A percentile compares a stretch with the other conserved stretches of the same genome.
Evolutionary conservation across 2,329 filamentous ascomycete genomes (phyloP).

Genomic region (Salinomyces thailandicus): DNA sequence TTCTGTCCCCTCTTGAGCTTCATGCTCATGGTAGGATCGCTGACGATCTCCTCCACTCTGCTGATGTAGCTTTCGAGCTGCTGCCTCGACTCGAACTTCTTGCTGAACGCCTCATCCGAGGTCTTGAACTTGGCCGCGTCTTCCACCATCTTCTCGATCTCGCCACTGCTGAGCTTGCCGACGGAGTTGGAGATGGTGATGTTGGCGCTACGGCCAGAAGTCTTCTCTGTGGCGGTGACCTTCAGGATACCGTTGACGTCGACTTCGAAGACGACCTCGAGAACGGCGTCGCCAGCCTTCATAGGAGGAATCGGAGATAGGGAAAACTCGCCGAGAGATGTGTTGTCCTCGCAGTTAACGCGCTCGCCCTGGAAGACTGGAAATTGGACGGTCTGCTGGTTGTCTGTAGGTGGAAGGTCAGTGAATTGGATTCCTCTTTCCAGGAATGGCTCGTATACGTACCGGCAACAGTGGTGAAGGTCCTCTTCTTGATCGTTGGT

Average conservation of each 20-base stretch:
- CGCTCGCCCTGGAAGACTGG: slow-evolving; percentile 85
- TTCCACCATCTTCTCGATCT: slow-evolving; percentile 97
- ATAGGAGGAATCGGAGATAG: slow-evolving; percentile 76
- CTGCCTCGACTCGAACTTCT: slow-evolving; percentile 98
- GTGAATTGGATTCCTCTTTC: too few relatives aligned
- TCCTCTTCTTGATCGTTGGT: slow-evolving; percentile 52
- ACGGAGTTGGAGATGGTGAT: slow-evolving; percentile 99
- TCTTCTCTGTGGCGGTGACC: slow-evolving; percentile 98
- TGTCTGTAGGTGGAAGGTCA: slow-evolving; percentile 28
- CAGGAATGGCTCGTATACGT: slow-evolving; percentile 4
- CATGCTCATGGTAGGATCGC: slow-evolving; percentile 86
- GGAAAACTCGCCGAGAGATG: slow-evolving; percentile 92
- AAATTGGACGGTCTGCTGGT: slow-evolving; percentile 75
- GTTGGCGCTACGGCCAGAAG: slow-evolving; percentile 93
- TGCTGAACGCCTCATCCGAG: slow-evolving; percentile 96
- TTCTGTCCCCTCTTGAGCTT: slow-evolving; percentile 99
- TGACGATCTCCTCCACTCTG: slow-evolving; percentile 97
- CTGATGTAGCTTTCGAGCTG: slow-evolving; percentile 98
- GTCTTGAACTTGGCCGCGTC: slow-evolving; percentile 98
- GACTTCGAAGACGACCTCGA: slow-evolving; percentile 98
- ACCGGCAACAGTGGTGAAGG: slow-evolving; percentile 72
- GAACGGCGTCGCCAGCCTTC: slow-evolving; percentile 89
- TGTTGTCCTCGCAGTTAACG: slow-evolving; percentile 98
- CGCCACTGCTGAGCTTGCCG: slow-evolving; percentile 84
- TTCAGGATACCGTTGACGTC: slow-evolving; percentile 97